phyloP scores from a whole-genome alignment of 352 stramenopile species.

The Phytophthora pisi region DNA sequence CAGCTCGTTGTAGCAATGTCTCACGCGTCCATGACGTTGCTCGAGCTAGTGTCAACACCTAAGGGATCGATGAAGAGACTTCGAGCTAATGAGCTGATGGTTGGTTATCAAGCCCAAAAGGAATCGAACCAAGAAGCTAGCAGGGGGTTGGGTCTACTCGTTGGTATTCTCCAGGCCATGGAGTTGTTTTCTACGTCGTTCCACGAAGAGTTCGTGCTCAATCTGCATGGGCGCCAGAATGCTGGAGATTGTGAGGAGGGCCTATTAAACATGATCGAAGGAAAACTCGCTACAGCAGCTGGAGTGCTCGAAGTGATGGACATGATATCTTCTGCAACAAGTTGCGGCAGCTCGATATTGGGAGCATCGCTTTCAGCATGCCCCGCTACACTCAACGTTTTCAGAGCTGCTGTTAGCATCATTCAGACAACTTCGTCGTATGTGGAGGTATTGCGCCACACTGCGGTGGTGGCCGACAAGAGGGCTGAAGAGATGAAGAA shows the following conservation, averaged over 20 bases:
- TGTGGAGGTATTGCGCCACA: constrained; percentile 13
- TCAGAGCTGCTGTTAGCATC: constrained; percentile 30
- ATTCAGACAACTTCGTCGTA: constrained; percentile 28
- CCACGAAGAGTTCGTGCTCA: constrained; percentile 42
- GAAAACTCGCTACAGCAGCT: constrained; percentile 5
- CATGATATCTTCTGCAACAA: constrained; percentile 1
- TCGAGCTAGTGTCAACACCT: constrained; percentile 51
- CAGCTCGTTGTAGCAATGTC: constrained; percentile 25
- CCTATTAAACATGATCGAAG: constrained; percentile 19
- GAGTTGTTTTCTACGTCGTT: constrained; percentile 29
- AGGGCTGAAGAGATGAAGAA: constrained; percentile 18
- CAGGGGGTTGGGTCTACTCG: constrained; percentile 21
- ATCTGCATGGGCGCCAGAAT: constrained; percentile 30
- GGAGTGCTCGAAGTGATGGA: constrained; percentile 10
- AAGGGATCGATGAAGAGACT: constrained; percentile 64
- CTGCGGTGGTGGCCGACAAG: constrained; percentile 12
- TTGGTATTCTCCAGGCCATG: constrained; percentile 34
- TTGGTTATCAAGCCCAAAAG: constrained; percentile 1
- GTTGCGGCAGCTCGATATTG: constrained; percentile 1
- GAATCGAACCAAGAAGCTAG: constrained; percentile 9
- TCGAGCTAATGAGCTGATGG: constrained; percentile 35
- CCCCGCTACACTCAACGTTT: constrained; percentile 21
- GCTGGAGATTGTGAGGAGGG: background rate
- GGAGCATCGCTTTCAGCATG: constrained; percentile 16
- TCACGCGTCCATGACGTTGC: constrained; percentile 32